These are phyloP conservation scores for Forsythia viridissima DNA, from an alignment of 257 asterid genomes.

Conservation along the genomic window DNA sequence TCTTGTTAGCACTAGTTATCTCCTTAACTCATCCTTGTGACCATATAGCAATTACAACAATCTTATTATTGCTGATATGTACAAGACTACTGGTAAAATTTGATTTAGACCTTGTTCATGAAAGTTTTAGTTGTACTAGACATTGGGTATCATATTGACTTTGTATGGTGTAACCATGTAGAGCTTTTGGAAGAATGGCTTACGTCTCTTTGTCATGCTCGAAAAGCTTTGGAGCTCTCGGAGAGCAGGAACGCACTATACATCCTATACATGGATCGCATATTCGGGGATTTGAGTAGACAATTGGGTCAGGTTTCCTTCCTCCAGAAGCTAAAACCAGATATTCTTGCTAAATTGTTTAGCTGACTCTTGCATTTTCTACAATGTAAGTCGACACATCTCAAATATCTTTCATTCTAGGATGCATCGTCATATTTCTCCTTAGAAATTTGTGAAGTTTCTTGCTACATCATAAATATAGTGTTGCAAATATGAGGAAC, in stretches of 20 bases:
- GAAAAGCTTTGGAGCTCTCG: constrained; percentile 68
- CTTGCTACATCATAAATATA: neutral
- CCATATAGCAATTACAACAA: neutral
- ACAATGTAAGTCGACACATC: constrained; percentile 18
- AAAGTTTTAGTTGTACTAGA: neutral
- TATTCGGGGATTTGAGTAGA: constrained; percentile 72
- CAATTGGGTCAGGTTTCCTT: constrained; percentile 60
- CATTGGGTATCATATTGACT: neutral
- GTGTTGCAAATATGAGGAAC: neutral
- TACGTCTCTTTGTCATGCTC: constrained; percentile 59
- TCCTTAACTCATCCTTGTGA: constrained; percentile 12
- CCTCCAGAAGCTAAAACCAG: constrained; percentile 51
- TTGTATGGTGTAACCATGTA: constrained; percentile 25
- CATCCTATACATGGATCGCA: constrained; percentile 82
- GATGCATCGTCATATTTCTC: neutral
- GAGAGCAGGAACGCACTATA: constrained; percentile 80
- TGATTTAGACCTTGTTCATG: neutral
- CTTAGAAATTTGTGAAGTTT: neutral
- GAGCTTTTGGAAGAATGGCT: constrained; percentile 87
- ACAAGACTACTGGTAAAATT: neutral
- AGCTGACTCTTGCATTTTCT: constrained; percentile 37
- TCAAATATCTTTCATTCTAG: neutral
- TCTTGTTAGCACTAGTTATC: constrained; percentile 5
- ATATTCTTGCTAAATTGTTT: constrained; percentile 52
- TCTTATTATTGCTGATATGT: constrained; percentile 6